Base-by-base conservation (phyloP, 441 rosid species). In the Monsonia emarginata region DNA sequence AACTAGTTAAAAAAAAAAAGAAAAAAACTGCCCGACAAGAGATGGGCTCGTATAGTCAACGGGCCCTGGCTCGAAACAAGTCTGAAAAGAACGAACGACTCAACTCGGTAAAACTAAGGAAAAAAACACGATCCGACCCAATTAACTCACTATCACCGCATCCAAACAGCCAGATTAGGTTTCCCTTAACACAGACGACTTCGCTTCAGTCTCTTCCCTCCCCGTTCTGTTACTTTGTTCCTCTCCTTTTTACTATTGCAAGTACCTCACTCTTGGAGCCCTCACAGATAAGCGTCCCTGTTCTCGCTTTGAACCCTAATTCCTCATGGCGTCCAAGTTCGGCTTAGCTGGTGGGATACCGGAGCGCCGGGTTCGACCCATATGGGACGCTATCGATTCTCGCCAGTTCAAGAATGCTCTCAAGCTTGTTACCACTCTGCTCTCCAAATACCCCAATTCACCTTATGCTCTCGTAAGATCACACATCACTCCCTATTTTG, bases 311-410 rank as follows among this genome's bases (percentile, higher is more conserved):
- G 38, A 60, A 2, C 46, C 65, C 65, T 31, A 57, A 25, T 50
- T 0, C 8, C 18, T 1, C 42, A 94, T 95, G 99, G 85, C 99
- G 22, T 91, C 99, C 34, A 95, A 89, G 79, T 85, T 88, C 72
- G 97, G 97, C 0, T 75, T 88, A 34, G 96, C 97, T 21, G 97
- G 97, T 24, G 97, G 99, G 54, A 85, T 94, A 34, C 99, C 99
- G 84, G 99, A 94, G 89, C 94, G 99, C 18, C 88, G 96, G 34
- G 92, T 95, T 52, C 89, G 99, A 19, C 96, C 97, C 22, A 85
- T 95, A 61, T 89, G 98, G 98, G 99, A 95, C 70, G 97, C 99
- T 24, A 83, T 95, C 69, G 98, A 95, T 79, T 89, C 99, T 48
- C 97, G 99, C 8, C 99, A 95, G 79, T 95, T 83, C 78, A 95